These are phyloP conservation scores for Chaetomium sp. DNA, from an alignment of 2,329 filamentous ascomycete genomes.

Conservation along the genomic window DNA sequence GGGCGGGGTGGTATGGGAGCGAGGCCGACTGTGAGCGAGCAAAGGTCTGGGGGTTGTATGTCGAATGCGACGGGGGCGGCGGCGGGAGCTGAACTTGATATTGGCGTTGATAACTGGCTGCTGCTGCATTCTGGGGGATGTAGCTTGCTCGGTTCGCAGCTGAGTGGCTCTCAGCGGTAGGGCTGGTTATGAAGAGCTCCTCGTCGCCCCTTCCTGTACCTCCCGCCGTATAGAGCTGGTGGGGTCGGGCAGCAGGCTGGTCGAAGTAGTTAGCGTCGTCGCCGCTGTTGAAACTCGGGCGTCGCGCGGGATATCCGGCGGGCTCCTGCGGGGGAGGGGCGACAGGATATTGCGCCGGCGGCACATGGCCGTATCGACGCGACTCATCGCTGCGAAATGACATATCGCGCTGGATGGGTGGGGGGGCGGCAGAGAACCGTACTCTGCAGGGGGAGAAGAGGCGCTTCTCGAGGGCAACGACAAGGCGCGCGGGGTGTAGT, in stretches of 20 bases:
- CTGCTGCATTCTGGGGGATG: conserved; percentile 48
- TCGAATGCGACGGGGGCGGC: conserved; percentile 42
- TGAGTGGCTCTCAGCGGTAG: conserved; percentile 39
- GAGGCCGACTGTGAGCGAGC: conserved; percentile 56
- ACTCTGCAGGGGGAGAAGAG: not conserved
- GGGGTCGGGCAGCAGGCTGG: conserved; percentile 38
- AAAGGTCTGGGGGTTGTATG: conserved; percentile 75
- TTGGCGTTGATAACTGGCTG: conserved; percentile 56
- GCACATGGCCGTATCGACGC: conserved; percentile 66
- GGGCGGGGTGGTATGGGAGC: conserved; percentile 53
- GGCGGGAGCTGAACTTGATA: conserved; percentile 50
- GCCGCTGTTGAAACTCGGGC: conserved; percentile 74
- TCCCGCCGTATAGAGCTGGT: conserved; percentile 38
- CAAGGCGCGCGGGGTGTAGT: not conserved
- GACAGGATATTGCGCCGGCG: conserved; percentile 65
- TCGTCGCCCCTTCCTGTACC: conserved; percentile 49
- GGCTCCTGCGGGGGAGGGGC: conserved; percentile 43
- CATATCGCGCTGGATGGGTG: conserved; percentile 46
- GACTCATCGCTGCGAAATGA: conserved; percentile 65
- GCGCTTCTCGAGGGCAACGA: conserved; percentile 2
- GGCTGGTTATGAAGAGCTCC: conserved; percentile 65
- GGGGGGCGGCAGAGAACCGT: not conserved
- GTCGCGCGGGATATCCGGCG: conserved; percentile 49
- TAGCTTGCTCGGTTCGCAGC: conserved; percentile 34
- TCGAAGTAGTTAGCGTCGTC: conserved; percentile 66